Base-by-base conservation (phyloP, 2,329 filamentous ascomycete genomes). In the Macrophomina tecta region DNA sequence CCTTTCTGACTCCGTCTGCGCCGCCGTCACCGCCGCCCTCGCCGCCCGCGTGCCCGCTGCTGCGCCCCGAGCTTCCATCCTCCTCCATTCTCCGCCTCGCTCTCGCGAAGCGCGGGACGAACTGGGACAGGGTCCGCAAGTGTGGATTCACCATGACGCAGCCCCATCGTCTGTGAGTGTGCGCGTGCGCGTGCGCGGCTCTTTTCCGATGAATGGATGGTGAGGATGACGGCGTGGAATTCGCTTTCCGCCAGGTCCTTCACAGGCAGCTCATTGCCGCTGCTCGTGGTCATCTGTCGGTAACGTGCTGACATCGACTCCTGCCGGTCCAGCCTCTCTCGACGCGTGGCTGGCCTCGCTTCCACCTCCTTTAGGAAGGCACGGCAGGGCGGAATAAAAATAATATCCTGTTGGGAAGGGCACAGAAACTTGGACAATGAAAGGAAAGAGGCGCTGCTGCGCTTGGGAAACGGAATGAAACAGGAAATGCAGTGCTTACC, bases 401-500 rank as follows among this genome's bases (percentile, higher is more conserved):
- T 23, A 23, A 53, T n/a, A 34, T n/a, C 58, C 11, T 32, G 11
- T 14, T 30, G 11, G 49, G 12, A 34, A 5, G 6, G 6, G 28
- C 23, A 30, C 6, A 30, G 28, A 32, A 23, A 30, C 12, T 8
- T 23, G 23, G 53, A 38, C 45, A 5, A 18, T 49, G 58, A 34
- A 36, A 74, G 63, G 61, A 67, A 67, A 72, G 36, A 55, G 62
- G 62, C 62, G 62, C 18, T 30, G 23, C 32, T 42, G 23, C n/a
- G 62, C 49, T 49, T 34, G 52, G 36, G 36, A 42, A 9, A 9
- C 23, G 3, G 36, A 69, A 62, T 70, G 62, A 68, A 68, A 68
- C 65, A 66, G 63, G 30, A 68, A 45, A 62, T 14, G 42, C 42
- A 48, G 87, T 91, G 80, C 77, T 75, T 89, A 97, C 94, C 95